Conservation (phyloP, 2,329 filamentous ascomycete species). For the Cladosporium sp. region DNA sequence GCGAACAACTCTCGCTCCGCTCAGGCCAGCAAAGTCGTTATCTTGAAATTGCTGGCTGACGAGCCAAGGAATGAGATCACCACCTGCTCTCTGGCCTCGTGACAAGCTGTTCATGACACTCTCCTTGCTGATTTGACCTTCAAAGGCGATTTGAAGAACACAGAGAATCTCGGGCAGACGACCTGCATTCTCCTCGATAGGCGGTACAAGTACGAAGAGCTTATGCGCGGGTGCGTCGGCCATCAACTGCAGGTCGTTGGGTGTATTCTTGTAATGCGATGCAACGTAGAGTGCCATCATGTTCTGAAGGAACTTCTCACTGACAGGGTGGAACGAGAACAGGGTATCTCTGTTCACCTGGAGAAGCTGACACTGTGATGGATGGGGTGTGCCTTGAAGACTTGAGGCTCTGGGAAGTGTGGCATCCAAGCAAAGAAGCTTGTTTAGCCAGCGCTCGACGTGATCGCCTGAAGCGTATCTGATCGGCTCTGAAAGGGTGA, state of each 20-base stretch:
- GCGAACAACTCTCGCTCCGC: constrained; percentile 85
- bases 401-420: constrained; percentile 78
- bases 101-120: constrained; percentile 89
- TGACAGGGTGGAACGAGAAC: constrained; percentile 96
- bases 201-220: constrained; percentile 88
- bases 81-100: constrained; percentile 82
- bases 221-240: constrained; percentile 96
- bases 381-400: constrained; percentile 81
- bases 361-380: constrained; percentile 85
- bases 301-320: constrained; percentile 94
- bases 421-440: constrained; percentile 87
- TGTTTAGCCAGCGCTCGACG: constrained; percentile 97
- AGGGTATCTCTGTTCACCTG: constrained; percentile 95
- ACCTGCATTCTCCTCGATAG: constrained; percentile 72
- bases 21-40: constrained; percentile 90
- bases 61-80: constrained; percentile 95
- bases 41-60: constrained; percentile 98
- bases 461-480: constrained; percentile 86
- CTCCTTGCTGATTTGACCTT: constrained; percentile 90
- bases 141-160: constrained; percentile 89
- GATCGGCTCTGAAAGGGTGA: constrained; percentile 90
- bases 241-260: constrained; percentile 97
- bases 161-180: constrained; percentile 89
- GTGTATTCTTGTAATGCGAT: constrained; percentile 97
- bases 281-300: constrained; percentile 98